Conservation (phyloP, 139 green algal genomes). For the Chlorella ohadii region DNA sequence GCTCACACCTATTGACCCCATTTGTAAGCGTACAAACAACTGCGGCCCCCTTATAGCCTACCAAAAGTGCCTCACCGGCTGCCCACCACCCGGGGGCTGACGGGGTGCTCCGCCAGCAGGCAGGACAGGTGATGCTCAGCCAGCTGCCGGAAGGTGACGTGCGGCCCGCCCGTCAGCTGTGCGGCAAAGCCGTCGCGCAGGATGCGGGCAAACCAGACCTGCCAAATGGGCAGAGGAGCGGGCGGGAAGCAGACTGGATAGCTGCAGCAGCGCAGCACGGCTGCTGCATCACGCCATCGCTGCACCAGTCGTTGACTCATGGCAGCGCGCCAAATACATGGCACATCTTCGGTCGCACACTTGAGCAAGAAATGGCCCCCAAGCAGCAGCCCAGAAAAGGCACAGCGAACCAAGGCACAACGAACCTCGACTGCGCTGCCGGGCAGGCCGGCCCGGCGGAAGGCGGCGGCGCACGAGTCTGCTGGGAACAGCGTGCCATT, state of each 20-base stretch:
- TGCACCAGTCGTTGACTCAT: too few relatives aligned
- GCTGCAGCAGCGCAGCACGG: neutral
- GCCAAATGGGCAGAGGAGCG: neutral
- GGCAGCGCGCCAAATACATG: too few relatives aligned
- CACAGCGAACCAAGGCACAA: neutral
- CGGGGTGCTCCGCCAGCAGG: neutral
- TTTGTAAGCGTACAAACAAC: too few relatives aligned
- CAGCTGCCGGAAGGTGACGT: neutral
- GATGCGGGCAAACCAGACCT: conserved; percentile 4
- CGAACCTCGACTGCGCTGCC: neutral
- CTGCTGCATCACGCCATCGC: neutral
- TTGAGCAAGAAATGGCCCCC: too few relatives aligned
- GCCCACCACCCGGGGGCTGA: neutral
- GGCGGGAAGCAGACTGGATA: neutral
- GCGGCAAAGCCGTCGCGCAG: conserved; percentile 24
- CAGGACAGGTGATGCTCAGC: neutral
- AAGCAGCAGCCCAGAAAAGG: too few relatives aligned
- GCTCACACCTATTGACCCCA: too few relatives aligned
- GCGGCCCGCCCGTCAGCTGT: neutral
- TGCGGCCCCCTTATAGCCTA: too few relatives aligned
- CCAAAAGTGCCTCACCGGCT: neutral
- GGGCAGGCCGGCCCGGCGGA: neutral
- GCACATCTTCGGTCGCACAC: too few relatives aligned
- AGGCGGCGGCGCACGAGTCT: neutral
- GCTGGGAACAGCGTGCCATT: conserved; percentile 11